phyloP scores from a whole-genome alignment of 441 rosid genomes.

The Erodium moschatum region DNA sequence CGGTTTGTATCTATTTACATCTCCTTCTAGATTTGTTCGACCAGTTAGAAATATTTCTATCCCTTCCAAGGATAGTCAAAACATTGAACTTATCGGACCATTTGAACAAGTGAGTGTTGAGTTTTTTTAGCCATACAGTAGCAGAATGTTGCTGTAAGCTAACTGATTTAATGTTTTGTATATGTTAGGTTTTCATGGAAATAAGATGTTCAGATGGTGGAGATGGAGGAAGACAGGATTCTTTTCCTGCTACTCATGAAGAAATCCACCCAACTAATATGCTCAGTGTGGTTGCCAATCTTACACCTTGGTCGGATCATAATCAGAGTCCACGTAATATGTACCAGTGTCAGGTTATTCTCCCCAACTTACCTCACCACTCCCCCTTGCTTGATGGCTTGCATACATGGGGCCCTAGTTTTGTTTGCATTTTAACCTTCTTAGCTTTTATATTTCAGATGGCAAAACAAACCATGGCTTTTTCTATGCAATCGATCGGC shows the following conservation, averaged over 20 bases:
- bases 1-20: slow-evolving; percentile 72
- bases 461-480: slow-evolving; percentile 98
- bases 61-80: slow-evolving; percentile 32
- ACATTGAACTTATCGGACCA: slow-evolving; percentile 81
- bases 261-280: slow-evolving; percentile 90
- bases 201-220: slow-evolving; percentile 93
- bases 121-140: slow-evolving; percentile 5
- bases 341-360: slow-evolving; percentile 90
- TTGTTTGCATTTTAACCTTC: background rate
- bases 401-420: background rate
- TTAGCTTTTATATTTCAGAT: slow-evolving; percentile 37
- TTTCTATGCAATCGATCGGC: slow-evolving; percentile 70
- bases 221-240: slow-evolving; percentile 48
- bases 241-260: slow-evolving; percentile 79
- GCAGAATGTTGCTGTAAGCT: slow-evolving; percentile 3
- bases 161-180: slow-evolving; percentile 14
- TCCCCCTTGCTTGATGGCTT: background rate
- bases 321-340: slow-evolving; percentile 98
- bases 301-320: slow-evolving; percentile 98
- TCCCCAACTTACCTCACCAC: background rate
- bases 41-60: slow-evolving; percentile 67
- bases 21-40: slow-evolving; percentile 84
- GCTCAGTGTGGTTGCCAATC: slow-evolving; percentile 98
- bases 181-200: slow-evolving; percentile 83
- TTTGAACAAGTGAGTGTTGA: slow-evolving; percentile 72